phyloP scores from a whole-genome alignment of 345 rosid genomes.

The Rubroshorea leprosula region DNA sequence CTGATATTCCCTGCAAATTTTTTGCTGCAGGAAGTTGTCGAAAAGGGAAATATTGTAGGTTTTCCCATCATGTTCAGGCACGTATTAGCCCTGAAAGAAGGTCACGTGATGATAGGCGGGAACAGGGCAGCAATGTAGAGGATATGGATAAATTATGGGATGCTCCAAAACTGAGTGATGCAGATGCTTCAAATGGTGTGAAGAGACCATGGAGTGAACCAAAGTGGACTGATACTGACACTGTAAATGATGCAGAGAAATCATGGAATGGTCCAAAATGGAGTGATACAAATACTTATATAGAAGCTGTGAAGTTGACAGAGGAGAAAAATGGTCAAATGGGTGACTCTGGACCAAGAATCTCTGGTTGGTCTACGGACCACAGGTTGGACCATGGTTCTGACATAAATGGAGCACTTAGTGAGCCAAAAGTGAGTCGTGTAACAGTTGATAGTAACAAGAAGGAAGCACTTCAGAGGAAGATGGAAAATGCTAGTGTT shows the following conservation, averaged over 20 bases:
- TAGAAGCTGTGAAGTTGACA: constrained; percentile 29
- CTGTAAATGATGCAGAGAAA: constrained; percentile 23
- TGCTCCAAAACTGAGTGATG: constrained; percentile 35
- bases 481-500: constrained; percentile 26
- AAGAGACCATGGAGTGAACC: constrained; percentile 32
- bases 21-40: constrained; percentile 83
- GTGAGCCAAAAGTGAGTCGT: constrained; percentile 21
- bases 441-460: constrained; percentile 21
- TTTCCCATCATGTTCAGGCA: constrained; percentile 50
- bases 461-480: constrained; percentile 23
- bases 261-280: constrained; percentile 36
- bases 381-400: constrained; percentile 29
- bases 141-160: constrained; percentile 34
- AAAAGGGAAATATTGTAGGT: constrained; percentile 73
- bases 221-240: constrained; percentile 30
- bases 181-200: constrained; percentile 10
- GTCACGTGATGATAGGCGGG: constrained; percentile 34
- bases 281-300: constrained; percentile 18
- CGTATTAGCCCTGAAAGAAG: constrained; percentile 52
- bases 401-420: constrained; percentile 19
- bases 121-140: constrained; percentile 27
- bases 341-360: constrained; percentile 26
- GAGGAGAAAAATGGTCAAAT: constrained; percentile 27
- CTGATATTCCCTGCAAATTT: constrained; percentile 63
- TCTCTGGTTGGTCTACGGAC: constrained; percentile 29